Base-by-base conservation (phyloP, 2,329 filamentous ascomycete species). In the Cytospora chrysosperma region DNA sequence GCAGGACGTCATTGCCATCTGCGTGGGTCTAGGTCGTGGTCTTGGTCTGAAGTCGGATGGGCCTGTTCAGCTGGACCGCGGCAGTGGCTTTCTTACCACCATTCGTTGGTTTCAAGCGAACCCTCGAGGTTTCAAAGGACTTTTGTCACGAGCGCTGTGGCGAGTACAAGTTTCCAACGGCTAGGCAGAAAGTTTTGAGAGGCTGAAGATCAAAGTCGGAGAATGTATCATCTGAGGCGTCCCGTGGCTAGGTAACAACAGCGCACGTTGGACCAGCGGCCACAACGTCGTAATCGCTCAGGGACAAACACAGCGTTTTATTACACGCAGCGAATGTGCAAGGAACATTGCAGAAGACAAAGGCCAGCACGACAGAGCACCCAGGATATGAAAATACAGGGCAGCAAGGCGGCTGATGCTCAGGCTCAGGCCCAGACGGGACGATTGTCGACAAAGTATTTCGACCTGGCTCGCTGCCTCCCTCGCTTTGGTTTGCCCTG, bases 121-220 rank as follows among this genome's bases (percentile, higher is more conserved):
- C 56, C 57, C 64, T 61, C 61, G 61, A 61, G 27, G 64, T 66
- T 66, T 66, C 61, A 66, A 54, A 49, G 28, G 32, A 56, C 24
- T 24, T 34, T 53, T 47, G 61, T 63, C 56, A 65, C 53, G 40
- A 43, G 54, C 57, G 34, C 49, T 43, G 61, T 63, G 52, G 59
- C 57, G 40, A 27, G 50, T 34, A 32, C 61, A 59, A 55, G n/a
- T 65, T 63, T 63, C 47, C 63, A 65, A 53, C 37, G 47, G 19
- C 49, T 27, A 58, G 57, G 37, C 34, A 34, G 57, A 49, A 52
- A n/a, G 30, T 32, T 37, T 61, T 40, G 61, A 66, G 54, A 64
- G 64, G 61, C 57, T 58, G 57, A 61, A 32, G 26, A 49, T 32
- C 49, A 61, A 52, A 54, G 40, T 52, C 54, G 55, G 63, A 58